Conservation (phyloP, 2,329 filamentous ascomycete genomes). For the Ambrosiella xylebori region DNA sequence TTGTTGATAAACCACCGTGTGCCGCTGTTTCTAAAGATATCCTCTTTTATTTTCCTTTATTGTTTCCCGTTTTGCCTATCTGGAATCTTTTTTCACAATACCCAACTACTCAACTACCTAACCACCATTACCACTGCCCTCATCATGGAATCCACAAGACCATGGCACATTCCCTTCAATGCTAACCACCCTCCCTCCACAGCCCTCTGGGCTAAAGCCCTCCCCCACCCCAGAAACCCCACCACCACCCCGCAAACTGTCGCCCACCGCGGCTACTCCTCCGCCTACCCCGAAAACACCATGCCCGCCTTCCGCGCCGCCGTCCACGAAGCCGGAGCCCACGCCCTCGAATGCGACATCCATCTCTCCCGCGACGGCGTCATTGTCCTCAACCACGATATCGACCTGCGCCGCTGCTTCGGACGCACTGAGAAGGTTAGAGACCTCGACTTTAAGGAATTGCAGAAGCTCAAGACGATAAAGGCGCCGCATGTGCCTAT, state of each 20-base stretch:
- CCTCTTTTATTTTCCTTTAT: neutral
- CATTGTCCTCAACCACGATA: slow-evolving; percentile 72
- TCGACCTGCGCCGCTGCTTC: slow-evolving; percentile 63
- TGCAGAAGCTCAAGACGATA: slow-evolving; percentile 50
- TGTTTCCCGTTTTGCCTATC: neutral
- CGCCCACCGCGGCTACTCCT: slow-evolving; percentile 65
- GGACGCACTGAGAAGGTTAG: slow-evolving; percentile 54
- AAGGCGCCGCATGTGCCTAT: slow-evolving; percentile 52
- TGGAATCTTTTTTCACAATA: neutral
- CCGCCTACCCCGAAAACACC: slow-evolving; percentile 68
- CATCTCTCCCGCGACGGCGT: slow-evolving; percentile 70
- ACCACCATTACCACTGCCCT: neutral
- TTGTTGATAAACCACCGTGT: no score
- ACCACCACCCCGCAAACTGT: slow-evolving; percentile 48
- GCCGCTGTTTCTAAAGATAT: neutral
- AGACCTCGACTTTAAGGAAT: slow-evolving; percentile 60
- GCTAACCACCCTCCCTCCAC: neutral
- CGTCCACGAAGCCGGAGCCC: slow-evolving; percentile 47
- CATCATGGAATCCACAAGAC: neutral
- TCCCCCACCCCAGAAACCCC: slow-evolving; percentile 14
- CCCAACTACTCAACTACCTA: neutral
- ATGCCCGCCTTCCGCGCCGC: slow-evolving; percentile 63
- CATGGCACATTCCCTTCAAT: neutral
- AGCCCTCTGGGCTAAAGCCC: slow-evolving; percentile 22
- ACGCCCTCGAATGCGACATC: slow-evolving; percentile 78